Percentiles rank a stretch among this genome's conserved stretches.
Evolutionary conservation across 345 rosid species (phyloP).

Genomic region (Bruguiera sexangula): DNA sequence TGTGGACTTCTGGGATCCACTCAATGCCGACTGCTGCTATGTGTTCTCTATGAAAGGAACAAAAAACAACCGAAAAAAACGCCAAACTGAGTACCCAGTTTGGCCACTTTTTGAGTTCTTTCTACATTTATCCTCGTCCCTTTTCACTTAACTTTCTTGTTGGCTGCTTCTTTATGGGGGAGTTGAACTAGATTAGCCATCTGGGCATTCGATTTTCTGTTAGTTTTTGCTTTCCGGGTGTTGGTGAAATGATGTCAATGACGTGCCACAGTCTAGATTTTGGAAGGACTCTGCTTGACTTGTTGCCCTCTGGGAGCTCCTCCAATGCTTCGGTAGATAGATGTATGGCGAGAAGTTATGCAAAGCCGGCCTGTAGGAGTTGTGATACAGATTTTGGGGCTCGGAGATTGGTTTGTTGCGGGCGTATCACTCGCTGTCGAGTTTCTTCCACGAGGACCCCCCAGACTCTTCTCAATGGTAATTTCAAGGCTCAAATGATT

Average conservation of each 20-base stretch:
- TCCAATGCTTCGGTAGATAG: slow-evolving; percentile 49
- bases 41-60: not conserved
- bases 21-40: slow-evolving; percentile 21
- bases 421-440: slow-evolving; percentile 40
- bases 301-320: slow-evolving; percentile 60
- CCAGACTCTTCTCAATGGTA: slow-evolving; percentile 56
- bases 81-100: not conserved
- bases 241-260: slow-evolving; percentile 58
- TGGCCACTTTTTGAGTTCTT: slow-evolving; percentile 7
- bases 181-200: slow-evolving; percentile 16
- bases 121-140: not conserved
- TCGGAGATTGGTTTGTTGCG: slow-evolving; percentile 46
- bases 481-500: slow-evolving; percentile 9
- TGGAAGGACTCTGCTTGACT: slow-evolving; percentile 55
- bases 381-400: slow-evolving; percentile 27
- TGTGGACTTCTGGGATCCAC: slow-evolving; percentile 58
- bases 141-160: not conserved
- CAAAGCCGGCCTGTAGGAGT: slow-evolving; percentile 30
- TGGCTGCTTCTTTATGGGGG: slow-evolving; percentile 5
- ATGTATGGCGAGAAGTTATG: slow-evolving; percentile 32
- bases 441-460: slow-evolving; percentile 63
- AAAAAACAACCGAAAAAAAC: no score
- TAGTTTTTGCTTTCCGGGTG: slow-evolving; percentile 27
- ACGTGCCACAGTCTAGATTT: slow-evolving; percentile 66
- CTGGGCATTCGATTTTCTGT: slow-evolving; percentile 23